A percentile compares a stretch with the other conserved stretches of the same genome.
These are phyloP conservation scores for Saturnispora hagleri DNA, from an alignment of 805 yeast species.

Conservation along the genomic window DNA sequence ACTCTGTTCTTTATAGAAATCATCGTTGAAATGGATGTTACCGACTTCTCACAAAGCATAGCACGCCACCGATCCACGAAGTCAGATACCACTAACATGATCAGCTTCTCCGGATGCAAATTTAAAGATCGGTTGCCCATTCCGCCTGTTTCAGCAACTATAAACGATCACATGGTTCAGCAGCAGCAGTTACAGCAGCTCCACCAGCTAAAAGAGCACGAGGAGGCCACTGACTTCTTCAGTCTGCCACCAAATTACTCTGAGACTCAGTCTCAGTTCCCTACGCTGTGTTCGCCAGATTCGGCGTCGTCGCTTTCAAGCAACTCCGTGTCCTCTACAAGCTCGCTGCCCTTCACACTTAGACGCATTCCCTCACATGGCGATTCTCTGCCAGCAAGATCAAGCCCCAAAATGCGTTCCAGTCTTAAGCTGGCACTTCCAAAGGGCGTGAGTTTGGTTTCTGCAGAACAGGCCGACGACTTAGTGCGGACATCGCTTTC, in stretches of 20 bases:
- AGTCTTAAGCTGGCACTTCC: background rate
- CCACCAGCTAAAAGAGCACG: conserved; percentile 3
- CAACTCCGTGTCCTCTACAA: background rate
- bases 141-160: background rate
- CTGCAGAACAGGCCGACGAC: conserved; percentile 13
- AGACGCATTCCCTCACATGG: background rate
- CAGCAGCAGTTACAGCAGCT: conserved; percentile 1
- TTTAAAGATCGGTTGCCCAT: background rate
- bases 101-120: background rate
- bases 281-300: background rate
- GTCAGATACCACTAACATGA: background rate
- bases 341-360: background rate
- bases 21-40: background rate
- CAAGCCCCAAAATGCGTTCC: background rate
- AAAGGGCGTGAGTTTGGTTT: background rate
- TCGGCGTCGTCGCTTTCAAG: background rate
- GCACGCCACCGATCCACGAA: conserved; percentile 2
- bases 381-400: background rate
- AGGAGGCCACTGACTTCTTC: background rate
- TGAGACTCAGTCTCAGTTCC: background rate
- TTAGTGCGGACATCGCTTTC: conserved; percentile 11
- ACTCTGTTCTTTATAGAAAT: background rate
- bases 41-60: background rate
- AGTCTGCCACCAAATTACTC: background rate
- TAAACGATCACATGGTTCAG: background rate